Evolutionary conservation across 1,284 basidiomycete species (phyloP).

Genomic region (Inonotus obliquus): DNA sequence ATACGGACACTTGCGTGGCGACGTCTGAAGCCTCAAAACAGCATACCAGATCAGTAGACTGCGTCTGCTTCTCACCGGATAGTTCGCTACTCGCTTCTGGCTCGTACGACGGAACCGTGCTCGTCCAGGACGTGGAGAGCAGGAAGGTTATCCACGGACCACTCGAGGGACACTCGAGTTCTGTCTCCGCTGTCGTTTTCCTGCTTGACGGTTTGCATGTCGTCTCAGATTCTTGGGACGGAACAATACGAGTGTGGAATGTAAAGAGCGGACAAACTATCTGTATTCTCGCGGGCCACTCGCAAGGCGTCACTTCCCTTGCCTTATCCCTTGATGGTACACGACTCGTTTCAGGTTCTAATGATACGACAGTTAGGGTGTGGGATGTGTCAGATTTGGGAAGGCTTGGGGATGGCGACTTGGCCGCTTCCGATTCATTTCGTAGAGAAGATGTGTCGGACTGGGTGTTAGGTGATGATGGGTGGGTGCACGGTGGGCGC

Average conservation of each 20-base stretch:
- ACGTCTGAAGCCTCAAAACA: background rate
- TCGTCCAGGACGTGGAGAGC: background rate
- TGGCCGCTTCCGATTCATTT: background rate
- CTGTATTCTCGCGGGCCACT: background rate
- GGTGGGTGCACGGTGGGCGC: background rate
- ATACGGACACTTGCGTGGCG: background rate
- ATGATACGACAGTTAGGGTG: conserved; percentile 17
- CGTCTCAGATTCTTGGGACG: conserved; percentile 93
- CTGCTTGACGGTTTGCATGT: conserved; percentile 15
- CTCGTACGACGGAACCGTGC: background rate
- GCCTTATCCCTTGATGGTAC: background rate
- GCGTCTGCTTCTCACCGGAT: background rate
- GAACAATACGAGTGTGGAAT: conserved; percentile 98
- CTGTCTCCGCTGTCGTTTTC: conserved; percentile 4
- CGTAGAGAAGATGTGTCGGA: background rate
- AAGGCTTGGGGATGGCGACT: background rate
- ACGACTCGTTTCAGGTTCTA: conserved; percentile 5
- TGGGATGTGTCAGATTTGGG: conserved; percentile 11
- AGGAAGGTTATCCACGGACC: background rate
- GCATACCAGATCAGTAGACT: background rate
- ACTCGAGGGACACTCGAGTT: background rate
- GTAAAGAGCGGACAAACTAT: conserved; percentile 6
- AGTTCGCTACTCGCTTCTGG: background rate
- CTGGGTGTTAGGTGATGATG: background rate
- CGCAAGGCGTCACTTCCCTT: background rate